Base-by-base conservation (phyloP, 345 rosid species). In the Hibiscus mutabilis region DNA sequence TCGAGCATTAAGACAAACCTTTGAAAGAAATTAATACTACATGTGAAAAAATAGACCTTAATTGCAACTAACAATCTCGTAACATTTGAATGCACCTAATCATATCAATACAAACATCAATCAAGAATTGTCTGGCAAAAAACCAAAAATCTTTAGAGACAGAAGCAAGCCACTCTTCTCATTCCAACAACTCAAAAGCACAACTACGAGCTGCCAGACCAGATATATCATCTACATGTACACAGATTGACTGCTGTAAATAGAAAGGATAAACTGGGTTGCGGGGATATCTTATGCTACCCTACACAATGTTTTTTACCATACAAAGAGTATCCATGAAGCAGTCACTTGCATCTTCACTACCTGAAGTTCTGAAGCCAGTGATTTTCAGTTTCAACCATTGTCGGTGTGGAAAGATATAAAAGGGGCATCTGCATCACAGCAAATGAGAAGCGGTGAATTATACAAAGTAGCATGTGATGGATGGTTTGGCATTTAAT, bases 161-260 rank as follows among this genome's bases (percentile, higher is more conserved):
- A 8, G 63, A 24, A 8, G 42, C 5, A 21, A 29, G 62, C 76
- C 29, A 25, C 25, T 29, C 4, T 49, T 75, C 46, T 2, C 33
- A 40, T 16, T 53, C 73, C 40, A 11, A 60, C 63, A 73, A 55
- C 76, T 60, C 76, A 14, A 51, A 68, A 78, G 57, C 69, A 57
- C 47, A 68, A 35, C 18, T 40, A 60, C 42, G 25, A 55, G 74
- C 59, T 71, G 73, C 70, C 56, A 59, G 65, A 35, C 78, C 58
- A 56, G 72, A 61, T 74, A 37, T 75, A 73, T 72, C 76, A 73
- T 72, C 76, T 80, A 78, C 82, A 78, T 4, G 63, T 25, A 68
- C 68, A 67, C 66, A 64, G 60, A 64, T 29, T 42, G 55, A 63
- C 60, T 33, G 72, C 69, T 58, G 71, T 52, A 62, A 16, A 66